Conservation (phyloP, 257 asterid genomes). For the Lavandula angustifolia region DNA sequence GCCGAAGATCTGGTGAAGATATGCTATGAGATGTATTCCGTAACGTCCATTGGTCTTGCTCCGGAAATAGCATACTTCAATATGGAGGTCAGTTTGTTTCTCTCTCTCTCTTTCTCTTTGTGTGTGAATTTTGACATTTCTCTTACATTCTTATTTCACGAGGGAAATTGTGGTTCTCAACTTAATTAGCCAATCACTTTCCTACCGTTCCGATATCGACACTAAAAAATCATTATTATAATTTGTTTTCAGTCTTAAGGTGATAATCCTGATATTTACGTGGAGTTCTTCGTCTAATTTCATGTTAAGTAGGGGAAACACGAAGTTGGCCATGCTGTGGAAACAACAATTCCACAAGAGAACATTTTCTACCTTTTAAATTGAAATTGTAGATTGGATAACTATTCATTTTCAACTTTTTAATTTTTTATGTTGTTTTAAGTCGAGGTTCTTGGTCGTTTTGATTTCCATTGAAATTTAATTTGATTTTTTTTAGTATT, state of each 20-base stretch:
- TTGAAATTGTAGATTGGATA: too few species aligned
- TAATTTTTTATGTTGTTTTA: too few species aligned
- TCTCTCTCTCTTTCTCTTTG: too few species aligned
- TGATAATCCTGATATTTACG: slow-evolving; percentile 18
- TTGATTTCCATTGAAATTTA: too few species aligned
- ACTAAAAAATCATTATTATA: slow-evolving; percentile 1
- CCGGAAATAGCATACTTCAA: slow-evolving; percentile 93
- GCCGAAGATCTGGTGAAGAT: slow-evolving; percentile 94
- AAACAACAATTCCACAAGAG: slow-evolving; percentile 63
- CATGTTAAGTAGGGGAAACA: slow-evolving; percentile 55
- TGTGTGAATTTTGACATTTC: neutral
- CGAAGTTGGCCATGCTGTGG: slow-evolving; percentile 73
- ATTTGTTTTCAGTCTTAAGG: slow-evolving; percentile 1
- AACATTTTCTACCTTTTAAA: too few species aligned
- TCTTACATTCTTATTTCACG: slow-evolving; percentile 7
- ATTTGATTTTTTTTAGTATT: too few species aligned
- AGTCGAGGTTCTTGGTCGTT: too few species aligned
- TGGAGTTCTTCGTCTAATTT: slow-evolving; percentile 27
- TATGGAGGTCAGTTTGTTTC: slow-evolving; percentile 75
- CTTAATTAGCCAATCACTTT: slow-evolving; percentile 20
- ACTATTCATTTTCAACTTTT: too few species aligned
- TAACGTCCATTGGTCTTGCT: slow-evolving; percentile 91
- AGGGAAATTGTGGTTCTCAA: slow-evolving; percentile 11
- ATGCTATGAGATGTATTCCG: slow-evolving; percentile 80
- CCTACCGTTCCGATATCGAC: slow-evolving; percentile 14